Evolutionary conservation across 345 rosid species (phyloP).

Genomic region (Citrus maxima): DNA sequence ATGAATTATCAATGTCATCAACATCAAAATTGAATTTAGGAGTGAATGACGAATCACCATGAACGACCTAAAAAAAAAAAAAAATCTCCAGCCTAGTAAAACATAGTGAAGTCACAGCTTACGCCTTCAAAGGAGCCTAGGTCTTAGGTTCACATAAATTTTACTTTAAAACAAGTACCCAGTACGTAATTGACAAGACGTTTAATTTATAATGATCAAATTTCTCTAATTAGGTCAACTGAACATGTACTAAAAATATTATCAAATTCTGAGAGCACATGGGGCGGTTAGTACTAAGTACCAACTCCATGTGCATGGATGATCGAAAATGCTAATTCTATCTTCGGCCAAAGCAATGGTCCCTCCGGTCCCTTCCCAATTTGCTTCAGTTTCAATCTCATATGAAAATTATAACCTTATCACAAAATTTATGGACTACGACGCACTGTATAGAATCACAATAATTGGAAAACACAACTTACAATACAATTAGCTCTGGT

Average conservation of each 20-base stretch:
- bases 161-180: background rate
- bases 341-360: conserved; percentile 4
- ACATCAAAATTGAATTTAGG: background rate
- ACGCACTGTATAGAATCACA: background rate
- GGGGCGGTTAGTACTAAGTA: conserved; percentile 5
- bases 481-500: background rate
- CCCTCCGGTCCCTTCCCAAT: background rate
- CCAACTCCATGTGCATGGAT: conserved; percentile 17
- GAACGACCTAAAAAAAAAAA: background rate
- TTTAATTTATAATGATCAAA: background rate
- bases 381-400: background rate
- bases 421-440: background rate
- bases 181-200: background rate
- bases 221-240: conserved; percentile 14
- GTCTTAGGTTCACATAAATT: background rate
- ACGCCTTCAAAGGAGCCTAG: background rate
- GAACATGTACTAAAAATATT: background rate
- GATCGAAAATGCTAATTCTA: conserved; percentile 12
- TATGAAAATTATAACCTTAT: background rate
- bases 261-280: background rate
- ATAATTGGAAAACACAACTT: background rate
- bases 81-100: background rate
- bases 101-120: background rate
- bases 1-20: too few relatives aligned
- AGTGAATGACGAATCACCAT: background rate